These are phyloP conservation scores for Sugiyamaella mastotermitis DNA, from an alignment of 805 yeast species.

Conservation along the genomic window DNA sequence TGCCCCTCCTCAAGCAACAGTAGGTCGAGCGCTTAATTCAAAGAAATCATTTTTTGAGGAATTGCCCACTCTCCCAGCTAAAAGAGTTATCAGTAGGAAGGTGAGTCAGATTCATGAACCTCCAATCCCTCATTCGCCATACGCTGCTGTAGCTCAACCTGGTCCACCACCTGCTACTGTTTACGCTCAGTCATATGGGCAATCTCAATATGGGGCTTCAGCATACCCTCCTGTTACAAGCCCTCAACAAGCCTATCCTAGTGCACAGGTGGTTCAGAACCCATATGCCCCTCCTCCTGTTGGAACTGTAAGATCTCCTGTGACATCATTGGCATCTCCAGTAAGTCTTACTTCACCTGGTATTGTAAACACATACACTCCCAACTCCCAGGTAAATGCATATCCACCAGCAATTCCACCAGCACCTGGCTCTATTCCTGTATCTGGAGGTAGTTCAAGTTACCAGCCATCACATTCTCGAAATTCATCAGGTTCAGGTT, in stretches of 20 bases:
- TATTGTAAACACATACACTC: too few relatives aligned
- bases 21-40: slow-evolving; percentile 11
- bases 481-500: too few relatives aligned
- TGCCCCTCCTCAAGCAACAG: slow-evolving; percentile 1
- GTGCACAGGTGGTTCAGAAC: slow-evolving; percentile 13
- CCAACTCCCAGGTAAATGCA: slow-evolving; percentile 1
- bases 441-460: too few relatives aligned
- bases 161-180: background rate
- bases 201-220: background rate
- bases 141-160: background rate
- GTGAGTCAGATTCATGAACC: slow-evolving; percentile 12
- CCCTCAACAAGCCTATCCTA: slow-evolving; percentile 12
- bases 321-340: too few relatives aligned
- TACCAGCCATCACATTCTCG: too few relatives aligned
- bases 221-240: slow-evolving; percentile 7
- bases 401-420: background rate
- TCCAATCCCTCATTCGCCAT: slow-evolving; percentile 4
- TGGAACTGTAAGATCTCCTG: too few relatives aligned
- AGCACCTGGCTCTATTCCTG: too few relatives aligned
- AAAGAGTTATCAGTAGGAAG: slow-evolving; percentile 16
- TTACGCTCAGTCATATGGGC: background rate
- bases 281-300: slow-evolving; percentile 16
- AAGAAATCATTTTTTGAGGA: slow-evolving; percentile 54
- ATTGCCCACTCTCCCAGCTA: slow-evolving; percentile 38
- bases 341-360: too few relatives aligned